A percentile compares a stretch with the other conserved stretches of the same genome.
These are phyloP conservation scores for Populus davidiana DNA, from an alignment of 345 rosid species.

Conservation along the genomic window DNA sequence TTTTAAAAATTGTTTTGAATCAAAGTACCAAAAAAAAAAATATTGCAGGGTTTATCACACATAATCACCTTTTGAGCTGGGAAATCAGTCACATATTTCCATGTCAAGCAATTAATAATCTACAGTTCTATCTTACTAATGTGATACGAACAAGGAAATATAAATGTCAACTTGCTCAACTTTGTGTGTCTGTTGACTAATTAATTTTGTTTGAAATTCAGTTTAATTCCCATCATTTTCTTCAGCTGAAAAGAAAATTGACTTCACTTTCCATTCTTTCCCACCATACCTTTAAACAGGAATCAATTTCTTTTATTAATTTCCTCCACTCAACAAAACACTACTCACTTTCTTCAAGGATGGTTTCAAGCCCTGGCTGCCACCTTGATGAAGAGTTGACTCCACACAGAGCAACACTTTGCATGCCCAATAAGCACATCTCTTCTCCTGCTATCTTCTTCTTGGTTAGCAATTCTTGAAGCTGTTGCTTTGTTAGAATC, in stretches of 20 bases:
- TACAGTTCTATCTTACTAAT: too few relatives aligned
- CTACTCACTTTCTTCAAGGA: conserved; percentile 18
- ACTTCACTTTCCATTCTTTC: neutral
- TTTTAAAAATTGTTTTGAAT: too few relatives aligned
- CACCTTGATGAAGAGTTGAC: conserved; percentile 5
- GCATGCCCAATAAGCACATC: neutral
- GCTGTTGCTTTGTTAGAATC: conserved; percentile 16
- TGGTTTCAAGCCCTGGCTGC: conserved; percentile 22
- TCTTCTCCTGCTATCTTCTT: conserved; percentile 1
- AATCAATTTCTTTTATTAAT: too few relatives aligned
- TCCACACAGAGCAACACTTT: neutral
- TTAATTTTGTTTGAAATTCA: too few relatives aligned
- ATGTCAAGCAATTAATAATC: too few relatives aligned
- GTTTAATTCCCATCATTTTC: neutral
- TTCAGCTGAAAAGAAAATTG: neutral
- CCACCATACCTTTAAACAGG: too few relatives aligned
- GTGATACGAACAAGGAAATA: too few relatives aligned
- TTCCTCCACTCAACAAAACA: neutral
- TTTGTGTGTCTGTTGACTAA: neutral
- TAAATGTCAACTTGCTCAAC: neutral
- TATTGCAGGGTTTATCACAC: neutral
- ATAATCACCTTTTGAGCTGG: too few relatives aligned
- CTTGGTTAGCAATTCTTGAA: conserved; percentile 14
- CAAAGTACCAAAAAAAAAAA: too few relatives aligned
- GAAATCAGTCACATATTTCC: neutral